phyloP scores from a whole-genome alignment of 192 early-diverging fungal genomes.

The Bifiguratus adelaidae region DNA sequence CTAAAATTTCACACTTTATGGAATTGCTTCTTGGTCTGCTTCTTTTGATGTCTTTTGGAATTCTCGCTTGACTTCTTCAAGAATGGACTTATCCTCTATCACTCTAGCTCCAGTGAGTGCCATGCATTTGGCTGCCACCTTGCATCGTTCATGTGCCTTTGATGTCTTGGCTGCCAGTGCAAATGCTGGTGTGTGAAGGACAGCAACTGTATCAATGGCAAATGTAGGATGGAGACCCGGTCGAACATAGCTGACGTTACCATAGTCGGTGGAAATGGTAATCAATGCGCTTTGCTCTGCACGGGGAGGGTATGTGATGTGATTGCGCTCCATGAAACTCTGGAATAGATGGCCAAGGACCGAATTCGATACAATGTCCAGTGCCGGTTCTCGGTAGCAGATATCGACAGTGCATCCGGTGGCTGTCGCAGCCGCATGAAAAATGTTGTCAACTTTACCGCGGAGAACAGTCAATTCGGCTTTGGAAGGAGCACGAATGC shows the following conservation, averaged over 20 bases:
- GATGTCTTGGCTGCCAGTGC: too few species aligned
- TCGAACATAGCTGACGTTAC: conserved; percentile 53
- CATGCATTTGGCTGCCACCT: too few species aligned
- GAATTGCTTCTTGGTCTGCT: too few species aligned
- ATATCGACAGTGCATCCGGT: conserved; percentile 34
- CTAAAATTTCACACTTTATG: too few species aligned
- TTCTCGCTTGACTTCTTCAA: too few species aligned
- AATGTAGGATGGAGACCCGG: conserved; percentile 53
- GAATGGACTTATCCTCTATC: too few species aligned
- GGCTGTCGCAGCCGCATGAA: conserved; percentile 41
- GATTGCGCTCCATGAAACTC: conserved; percentile 32
- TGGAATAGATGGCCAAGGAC: conserved; percentile 34
- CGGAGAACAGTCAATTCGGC: conserved; percentile 28
- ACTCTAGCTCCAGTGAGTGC: too few species aligned
- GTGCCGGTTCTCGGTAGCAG: background rate
- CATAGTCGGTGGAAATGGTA: conserved; percentile 59
- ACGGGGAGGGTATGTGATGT: conserved; percentile 13
- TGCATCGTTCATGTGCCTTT: too few species aligned
- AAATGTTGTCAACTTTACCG: conserved; percentile 27
- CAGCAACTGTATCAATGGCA: too few species aligned
- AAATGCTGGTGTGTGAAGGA: too few species aligned
- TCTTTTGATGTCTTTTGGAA: too few species aligned
- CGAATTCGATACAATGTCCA: conserved; percentile 53
- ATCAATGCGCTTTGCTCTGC: conserved; percentile 17
- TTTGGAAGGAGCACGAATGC: conserved; percentile 33